Conservation (phyloP, 2,329 filamentous ascomycete species). For the Ophiostoma pallidulum region DNA sequence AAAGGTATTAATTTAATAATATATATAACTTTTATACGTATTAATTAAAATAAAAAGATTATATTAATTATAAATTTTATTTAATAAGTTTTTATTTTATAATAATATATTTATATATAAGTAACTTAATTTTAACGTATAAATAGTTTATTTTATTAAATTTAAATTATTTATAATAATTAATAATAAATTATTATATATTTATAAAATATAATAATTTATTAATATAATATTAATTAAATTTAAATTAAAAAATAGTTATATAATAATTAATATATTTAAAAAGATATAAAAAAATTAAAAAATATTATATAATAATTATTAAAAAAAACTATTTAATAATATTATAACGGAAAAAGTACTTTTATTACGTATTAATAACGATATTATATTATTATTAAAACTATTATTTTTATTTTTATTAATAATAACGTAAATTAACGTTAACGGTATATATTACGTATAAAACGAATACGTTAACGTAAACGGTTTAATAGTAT, state of each 20-base stretch:
- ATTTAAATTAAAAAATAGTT: constrained; percentile 6
- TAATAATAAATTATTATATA: constrained; percentile 1
- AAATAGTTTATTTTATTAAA: background rate
- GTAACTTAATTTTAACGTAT: too few species aligned
- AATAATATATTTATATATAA: background rate
- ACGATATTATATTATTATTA: too few species aligned
- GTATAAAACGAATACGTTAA: too few species aligned
- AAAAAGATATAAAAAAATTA: constrained; percentile 14
- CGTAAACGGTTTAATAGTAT: too few species aligned
- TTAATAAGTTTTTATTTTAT: constrained; percentile 10
- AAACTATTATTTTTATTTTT: too few species aligned
- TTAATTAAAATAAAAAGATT: too few species aligned
- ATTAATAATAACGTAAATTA: too few species aligned
- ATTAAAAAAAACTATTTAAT: background rate
- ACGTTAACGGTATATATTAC: too few species aligned
- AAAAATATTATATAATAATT: background rate
- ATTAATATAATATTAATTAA: constrained; percentile 10
- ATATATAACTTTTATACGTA: too few species aligned
- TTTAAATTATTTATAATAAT: too few species aligned
- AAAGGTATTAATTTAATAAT: too few species aligned
- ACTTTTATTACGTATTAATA: too few species aligned
- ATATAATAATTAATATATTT: background rate
- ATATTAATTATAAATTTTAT: background rate
- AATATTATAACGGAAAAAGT: background rate
- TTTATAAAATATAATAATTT: constrained; percentile 10